Evolutionary conservation across 805 yeast species (phyloP).

Genomic region (Saccharomycopsis synnaedendra): DNA sequence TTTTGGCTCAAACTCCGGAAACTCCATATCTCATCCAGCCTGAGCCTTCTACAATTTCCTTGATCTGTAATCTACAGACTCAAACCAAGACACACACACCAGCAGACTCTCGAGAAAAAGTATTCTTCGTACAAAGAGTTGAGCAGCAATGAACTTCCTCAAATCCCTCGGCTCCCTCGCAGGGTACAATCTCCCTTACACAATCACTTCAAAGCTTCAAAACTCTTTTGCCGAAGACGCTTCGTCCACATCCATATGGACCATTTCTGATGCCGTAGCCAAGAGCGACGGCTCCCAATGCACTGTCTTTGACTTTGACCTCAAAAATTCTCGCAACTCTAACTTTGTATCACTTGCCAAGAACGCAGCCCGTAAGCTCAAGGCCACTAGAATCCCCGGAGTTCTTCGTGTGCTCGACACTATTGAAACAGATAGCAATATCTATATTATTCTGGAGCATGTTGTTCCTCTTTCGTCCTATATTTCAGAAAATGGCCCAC

Average conservation of each 20-base stretch:
- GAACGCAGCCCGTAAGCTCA: constrained; percentile 35
- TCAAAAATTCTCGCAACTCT: constrained; percentile 26
- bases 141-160: constrained; percentile 50
- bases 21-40: too few species aligned
- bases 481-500: constrained; percentile 22
- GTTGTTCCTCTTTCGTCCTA: constrained; percentile 40
- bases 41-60: too few species aligned
- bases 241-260: constrained; percentile 43
- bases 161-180: constrained; percentile 42
- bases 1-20: too few species aligned
- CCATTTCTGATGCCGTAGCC: constrained; percentile 43
- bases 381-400: constrained; percentile 59
- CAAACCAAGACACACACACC: too few species aligned
- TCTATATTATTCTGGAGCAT: constrained; percentile 48
- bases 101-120: too few species aligned
- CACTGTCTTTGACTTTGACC: constrained; percentile 56
- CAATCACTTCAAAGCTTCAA: constrained; percentile 32
- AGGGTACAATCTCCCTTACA: constrained; percentile 48
- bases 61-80: too few species aligned
- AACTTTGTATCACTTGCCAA: constrained; percentile 28
- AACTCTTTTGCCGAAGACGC: constrained; percentile 20
- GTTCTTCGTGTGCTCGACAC: constrained; percentile 52
- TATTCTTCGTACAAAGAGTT: too few species aligned
- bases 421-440: constrained; percentile 42
- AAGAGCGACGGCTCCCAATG: constrained; percentile 28